A percentile compares a stretch with the other conserved stretches of the same genome.
phyloP scores from a whole-genome alignment of 208 protist species.

The Phytomonas serpens region DNA sequence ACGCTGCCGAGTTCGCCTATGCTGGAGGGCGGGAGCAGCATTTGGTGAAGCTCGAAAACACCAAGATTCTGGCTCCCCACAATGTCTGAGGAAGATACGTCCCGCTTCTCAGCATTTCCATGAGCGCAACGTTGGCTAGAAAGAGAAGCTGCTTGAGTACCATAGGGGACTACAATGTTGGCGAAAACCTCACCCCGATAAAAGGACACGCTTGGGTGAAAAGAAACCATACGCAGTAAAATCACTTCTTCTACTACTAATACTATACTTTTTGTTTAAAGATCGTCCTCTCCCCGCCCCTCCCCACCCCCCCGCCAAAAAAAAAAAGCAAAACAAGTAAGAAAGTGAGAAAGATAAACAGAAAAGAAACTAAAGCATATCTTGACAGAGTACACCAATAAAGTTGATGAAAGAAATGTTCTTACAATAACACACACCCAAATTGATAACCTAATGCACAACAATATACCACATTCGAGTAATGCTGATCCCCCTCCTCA shows the following conservation, averaged over 20 bases:
- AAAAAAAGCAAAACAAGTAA: neutral
- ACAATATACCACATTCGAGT: neutral
- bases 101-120: neutral
- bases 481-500: neutral
- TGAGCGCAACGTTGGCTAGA: neutral
- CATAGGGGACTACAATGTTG: conserved; percentile 5
- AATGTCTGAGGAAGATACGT: neutral
- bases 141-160: neutral
- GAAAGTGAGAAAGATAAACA: neutral
- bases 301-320: too few relatives aligned
- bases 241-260: neutral
- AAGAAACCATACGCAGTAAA: neutral
- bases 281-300: too few relatives aligned
- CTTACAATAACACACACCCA: neutral
- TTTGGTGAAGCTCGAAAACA: conserved; percentile 60
- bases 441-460: neutral
- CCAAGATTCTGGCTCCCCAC: neutral
- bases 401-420: neutral
- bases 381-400: neutral
- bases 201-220: conserved; percentile 50
- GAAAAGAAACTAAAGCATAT: neutral
- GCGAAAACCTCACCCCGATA: conserved; percentile 38
- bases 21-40: conserved; percentile 45
- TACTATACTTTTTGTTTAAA: too few relatives aligned
- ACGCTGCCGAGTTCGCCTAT: conserved; percentile 23